phyloP scores from a whole-genome alignment of 495 filamentous ascomycete species.

The Durotheca rogersii region DNA sequence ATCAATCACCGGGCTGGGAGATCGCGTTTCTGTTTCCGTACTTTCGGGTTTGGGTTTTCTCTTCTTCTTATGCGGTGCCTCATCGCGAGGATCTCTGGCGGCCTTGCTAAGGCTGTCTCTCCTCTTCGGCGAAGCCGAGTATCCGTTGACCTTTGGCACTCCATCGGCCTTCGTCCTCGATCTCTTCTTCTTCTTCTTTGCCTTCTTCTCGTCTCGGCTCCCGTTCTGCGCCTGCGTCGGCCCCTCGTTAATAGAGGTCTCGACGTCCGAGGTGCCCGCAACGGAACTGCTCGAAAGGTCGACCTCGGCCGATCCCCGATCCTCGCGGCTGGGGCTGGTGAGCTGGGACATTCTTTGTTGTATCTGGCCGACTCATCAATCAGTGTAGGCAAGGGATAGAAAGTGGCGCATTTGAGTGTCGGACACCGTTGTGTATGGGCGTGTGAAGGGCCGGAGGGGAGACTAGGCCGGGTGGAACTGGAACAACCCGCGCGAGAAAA shows the following conservation, averaged over 20 bases:
- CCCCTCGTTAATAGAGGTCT: conserved; percentile 28
- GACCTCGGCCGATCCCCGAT: neutral
- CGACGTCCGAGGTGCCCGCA: conserved; percentile 24
- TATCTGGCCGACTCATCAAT: neutral
- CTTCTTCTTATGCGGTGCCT: conserved; percentile 51
- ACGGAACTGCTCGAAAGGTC: conserved; percentile 17
- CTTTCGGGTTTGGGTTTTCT: conserved; percentile 37
- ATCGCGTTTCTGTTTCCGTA: conserved; percentile 37
- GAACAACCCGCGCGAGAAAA: too few relatives aligned
- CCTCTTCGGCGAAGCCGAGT: conserved; percentile 36
- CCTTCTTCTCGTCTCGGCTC: conserved; percentile 16
- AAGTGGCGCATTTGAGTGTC: conserved; percentile 2
- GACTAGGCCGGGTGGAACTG: too few relatives aligned
- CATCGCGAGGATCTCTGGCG: conserved; percentile 73
- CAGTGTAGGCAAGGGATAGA: conserved; percentile 6
- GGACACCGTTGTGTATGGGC: neutral
- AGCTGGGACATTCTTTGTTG: conserved; percentile 34
- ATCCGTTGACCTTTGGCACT: conserved; percentile 32
- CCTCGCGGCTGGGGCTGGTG: conserved; percentile 10
- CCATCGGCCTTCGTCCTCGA: conserved; percentile 30
- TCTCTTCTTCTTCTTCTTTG: conserved; percentile 30
- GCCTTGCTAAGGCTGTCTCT: conserved; percentile 62
- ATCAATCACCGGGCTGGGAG: conserved; percentile 67
- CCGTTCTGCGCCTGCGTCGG: conserved; percentile 14
- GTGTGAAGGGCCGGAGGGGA: neutral